Conservation (phyloP, 352 stramenopile genomes). For the Globisporangium echinulatum region DNA sequence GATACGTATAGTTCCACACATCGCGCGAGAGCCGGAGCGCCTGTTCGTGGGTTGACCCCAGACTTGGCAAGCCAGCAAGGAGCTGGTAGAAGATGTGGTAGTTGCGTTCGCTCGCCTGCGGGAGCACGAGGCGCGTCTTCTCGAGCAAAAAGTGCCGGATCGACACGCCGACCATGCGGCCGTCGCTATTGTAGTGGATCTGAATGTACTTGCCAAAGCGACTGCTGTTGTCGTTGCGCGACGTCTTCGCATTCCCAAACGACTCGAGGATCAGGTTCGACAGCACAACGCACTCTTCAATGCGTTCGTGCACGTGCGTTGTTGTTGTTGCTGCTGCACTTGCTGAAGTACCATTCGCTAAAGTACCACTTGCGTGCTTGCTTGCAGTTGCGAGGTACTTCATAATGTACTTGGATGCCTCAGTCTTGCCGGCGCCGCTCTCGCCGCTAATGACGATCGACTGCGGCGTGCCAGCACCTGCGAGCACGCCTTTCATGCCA, state of each 20-base stretch:
- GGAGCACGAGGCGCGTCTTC: slow-evolving; percentile 70
- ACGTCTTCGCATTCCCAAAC: slow-evolving; percentile 83
- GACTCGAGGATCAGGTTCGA: slow-evolving; percentile 82
- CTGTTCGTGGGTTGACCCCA: slow-evolving; percentile 16
- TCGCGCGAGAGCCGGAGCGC: slow-evolving; percentile 28
- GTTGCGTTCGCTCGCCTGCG: slow-evolving; percentile 67
- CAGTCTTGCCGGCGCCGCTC: slow-evolving; percentile 91
- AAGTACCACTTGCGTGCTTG: slow-evolving; percentile 29
- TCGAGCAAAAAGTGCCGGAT: slow-evolving; percentile 79
- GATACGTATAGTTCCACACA: slow-evolving; percentile 69
- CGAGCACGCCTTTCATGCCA: slow-evolving; percentile 55
- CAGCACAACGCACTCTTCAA: slow-evolving; percentile 76
- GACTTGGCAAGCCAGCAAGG: slow-evolving; percentile 34
- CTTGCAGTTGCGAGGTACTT: slow-evolving; percentile 80
- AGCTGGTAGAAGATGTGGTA: slow-evolving; percentile 85
- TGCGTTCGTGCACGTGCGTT: slow-evolving; percentile 58
- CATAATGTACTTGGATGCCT: slow-evolving; percentile 93
- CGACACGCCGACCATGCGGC: slow-evolving; percentile 64
- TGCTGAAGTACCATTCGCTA: neutral
- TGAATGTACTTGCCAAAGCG: slow-evolving; percentile 90
- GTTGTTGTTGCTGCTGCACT: slow-evolving; percentile 1
- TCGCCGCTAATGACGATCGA: slow-evolving; percentile 94
- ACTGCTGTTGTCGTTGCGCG: slow-evolving; percentile 86
- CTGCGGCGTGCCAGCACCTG: slow-evolving; percentile 64
- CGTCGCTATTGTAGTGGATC: slow-evolving; percentile 72